Percentiles rank a stretch among this genome's conserved stretches.
Conservation (phyloP, 306 rosid genomes). For the Alnus glutinosa region DNA sequence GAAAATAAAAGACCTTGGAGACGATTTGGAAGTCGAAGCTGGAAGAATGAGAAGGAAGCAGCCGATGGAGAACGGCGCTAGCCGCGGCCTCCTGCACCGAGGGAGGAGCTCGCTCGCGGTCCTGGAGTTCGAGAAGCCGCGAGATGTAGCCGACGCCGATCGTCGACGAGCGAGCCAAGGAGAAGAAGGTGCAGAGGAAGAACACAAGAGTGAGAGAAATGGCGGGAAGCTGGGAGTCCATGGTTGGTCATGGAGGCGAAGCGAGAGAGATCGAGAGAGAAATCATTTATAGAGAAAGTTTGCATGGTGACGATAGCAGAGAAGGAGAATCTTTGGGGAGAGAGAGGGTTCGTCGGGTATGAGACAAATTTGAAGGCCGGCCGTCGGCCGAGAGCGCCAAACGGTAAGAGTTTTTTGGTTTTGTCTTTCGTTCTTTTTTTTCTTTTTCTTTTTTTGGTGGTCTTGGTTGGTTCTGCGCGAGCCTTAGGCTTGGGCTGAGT, state of each 20-base stretch:
- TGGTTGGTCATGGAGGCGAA: constrained; percentile 13
- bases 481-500: background rate
- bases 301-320: background rate
- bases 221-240: constrained; percentile 41
- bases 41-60: constrained; percentile 68
- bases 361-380: constrained; percentile 49
- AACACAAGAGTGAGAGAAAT: constrained; percentile 31
- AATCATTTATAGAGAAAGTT: background rate
- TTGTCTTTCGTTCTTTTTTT: background rate
- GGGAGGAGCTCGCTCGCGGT: constrained; percentile 61
- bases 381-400: background rate
- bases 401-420: background rate
- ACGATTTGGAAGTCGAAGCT: constrained; percentile 61
- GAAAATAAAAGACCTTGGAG: constrained; percentile 45
- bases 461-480: background rate
- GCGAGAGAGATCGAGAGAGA: background rate
- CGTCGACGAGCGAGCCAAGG: constrained; percentile 32
- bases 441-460: background rate
- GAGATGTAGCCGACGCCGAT: constrained; percentile 55
- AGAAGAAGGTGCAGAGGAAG: constrained; percentile 9
- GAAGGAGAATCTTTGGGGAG: constrained; percentile 10
- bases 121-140: constrained; percentile 63
- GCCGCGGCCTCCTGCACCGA: constrained; percentile 73
- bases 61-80: constrained; percentile 63
- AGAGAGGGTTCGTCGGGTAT: background rate